Base-by-base conservation (phyloP, 2,329 filamentous ascomycete species). In the Aspergillus alliaceus region DNA sequence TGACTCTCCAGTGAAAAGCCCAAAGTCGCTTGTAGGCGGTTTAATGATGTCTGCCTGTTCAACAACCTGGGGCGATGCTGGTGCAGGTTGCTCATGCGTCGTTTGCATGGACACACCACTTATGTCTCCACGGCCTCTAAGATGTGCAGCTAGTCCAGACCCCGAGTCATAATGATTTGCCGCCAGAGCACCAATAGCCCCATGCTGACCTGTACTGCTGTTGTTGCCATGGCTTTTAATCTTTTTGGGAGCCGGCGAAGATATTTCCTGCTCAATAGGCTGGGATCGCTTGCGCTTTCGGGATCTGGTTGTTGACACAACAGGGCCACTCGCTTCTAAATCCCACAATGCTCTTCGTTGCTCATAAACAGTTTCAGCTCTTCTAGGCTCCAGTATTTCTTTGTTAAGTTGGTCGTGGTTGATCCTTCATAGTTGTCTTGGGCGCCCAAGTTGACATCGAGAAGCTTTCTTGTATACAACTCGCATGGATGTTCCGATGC, bases 371-470 rank as follows among this genome's bases (percentile, higher is more conserved):
- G n/a, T 53, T 64, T 63, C 32, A 72, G 54, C n/a, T 70, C 63
- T 7, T 68, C 57, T 6, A 71, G 51, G 39, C 53, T 64, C 61
- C 59, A 66, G 37, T 67, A 64, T 9, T 37, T 53, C 47, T 47
- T 62, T 6, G 6, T n/a, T 12, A 48, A 15, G 8, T 49, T 11
- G 14, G 5, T 2, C 15, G 34, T 22, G 24, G 12, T 29, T 9
- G 20, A 6, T 8, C 27, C n/a, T 6, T 49, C 11, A 12, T 7
- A 24, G 2, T 11, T 22, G 8, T 37, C 11, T 27, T 18, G 32
- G 11, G 58, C 31, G 12, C 44, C 44, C 9, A 69, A 20, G 2
- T 67, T 59, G 29, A 40, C 54, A 18, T 59, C 56, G 18, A 69
- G 40, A 29, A 62, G 32, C 14, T 58, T 18, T 53, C 56, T 24